A percentile compares a stretch with the other conserved stretches of the same genome.
phyloP scores from a whole-genome alignment of 2,329 filamentous ascomycete genomes.

The Fusarium napiforme region DNA sequence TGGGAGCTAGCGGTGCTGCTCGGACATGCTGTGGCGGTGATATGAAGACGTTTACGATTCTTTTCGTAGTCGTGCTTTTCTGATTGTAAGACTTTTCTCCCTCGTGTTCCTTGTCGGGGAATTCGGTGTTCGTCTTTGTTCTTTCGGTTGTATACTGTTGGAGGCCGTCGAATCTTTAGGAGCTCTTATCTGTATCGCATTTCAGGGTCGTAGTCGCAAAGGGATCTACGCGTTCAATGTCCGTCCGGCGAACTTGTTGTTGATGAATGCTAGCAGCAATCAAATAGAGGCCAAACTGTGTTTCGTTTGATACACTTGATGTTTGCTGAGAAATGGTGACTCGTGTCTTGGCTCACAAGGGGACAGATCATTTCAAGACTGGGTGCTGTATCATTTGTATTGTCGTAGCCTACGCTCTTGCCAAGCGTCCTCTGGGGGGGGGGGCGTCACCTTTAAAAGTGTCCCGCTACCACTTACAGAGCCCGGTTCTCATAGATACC shows the following conservation, averaged over 20 bases:
- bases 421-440: slow-evolving; percentile 23
- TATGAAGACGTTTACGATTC: slow-evolving; percentile 1
- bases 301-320: slow-evolving; percentile 6
- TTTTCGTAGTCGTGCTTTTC: not conserved
- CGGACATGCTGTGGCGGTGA: slow-evolving; percentile 41
- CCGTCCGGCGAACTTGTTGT: slow-evolving; percentile 35
- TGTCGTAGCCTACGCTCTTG: slow-evolving; percentile 34
- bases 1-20: slow-evolving; percentile 35
- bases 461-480: slow-evolving; percentile 2
- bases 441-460: slow-evolving; percentile 4
- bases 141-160: slow-evolving; percentile 16
- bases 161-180: slow-evolving; percentile 18
- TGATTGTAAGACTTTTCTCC: not conserved
- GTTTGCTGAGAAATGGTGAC: slow-evolving; percentile 23
- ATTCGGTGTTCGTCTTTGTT: slow-evolving; percentile 7
- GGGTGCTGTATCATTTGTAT: slow-evolving; percentile 28
- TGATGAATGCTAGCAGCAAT: not conserved
- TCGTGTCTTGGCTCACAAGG: slow-evolving; percentile 27
- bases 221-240: slow-evolving; percentile 31
- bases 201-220: slow-evolving; percentile 39
- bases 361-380: slow-evolving; percentile 41
- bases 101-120: not conserved
- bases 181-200: slow-evolving; percentile 36
- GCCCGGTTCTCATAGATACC: slow-evolving; percentile 6
- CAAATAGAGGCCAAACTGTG: not conserved